Percentiles rank a stretch among this genome's conserved stretches.
phyloP scores from a whole-genome alignment of 2,329 filamentous ascomycete genomes.

The Exophiala mesophila region DNA sequence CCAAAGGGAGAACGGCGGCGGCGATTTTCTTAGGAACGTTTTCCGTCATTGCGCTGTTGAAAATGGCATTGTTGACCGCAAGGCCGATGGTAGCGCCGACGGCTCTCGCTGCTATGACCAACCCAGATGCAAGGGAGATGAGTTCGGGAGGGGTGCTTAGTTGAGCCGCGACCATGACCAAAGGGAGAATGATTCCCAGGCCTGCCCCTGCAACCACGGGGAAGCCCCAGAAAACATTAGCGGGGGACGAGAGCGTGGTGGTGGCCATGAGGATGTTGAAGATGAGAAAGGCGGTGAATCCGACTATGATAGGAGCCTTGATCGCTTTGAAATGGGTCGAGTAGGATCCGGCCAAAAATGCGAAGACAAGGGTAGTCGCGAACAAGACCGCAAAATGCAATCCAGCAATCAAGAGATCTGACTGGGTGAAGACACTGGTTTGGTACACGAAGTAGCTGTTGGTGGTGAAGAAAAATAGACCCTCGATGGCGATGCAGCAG shows the following conservation, averaged over 20 bases:
- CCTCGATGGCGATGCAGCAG: slow-evolving; percentile 54
- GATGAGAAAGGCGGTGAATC: slow-evolving; percentile 11
- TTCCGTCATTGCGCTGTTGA: slow-evolving; percentile 6
- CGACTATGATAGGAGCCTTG: slow-evolving; percentile 8
- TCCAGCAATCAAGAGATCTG: slow-evolving; percentile 4
- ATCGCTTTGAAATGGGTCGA: slow-evolving; percentile 4
- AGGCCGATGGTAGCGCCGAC: slow-evolving; percentile 13
- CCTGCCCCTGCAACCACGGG: slow-evolving; percentile 9
- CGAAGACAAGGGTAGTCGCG: not conserved
- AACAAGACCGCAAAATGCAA: slow-evolving; percentile 14
- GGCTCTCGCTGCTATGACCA: slow-evolving; percentile 9
- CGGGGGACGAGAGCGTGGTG: not conserved
- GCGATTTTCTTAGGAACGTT: slow-evolving; percentile 9
- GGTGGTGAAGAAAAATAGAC: slow-evolving; percentile 59
- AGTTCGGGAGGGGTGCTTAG: slow-evolving; percentile 12
- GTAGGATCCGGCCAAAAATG: slow-evolving; percentile 1
- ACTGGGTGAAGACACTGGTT: slow-evolving; percentile 12
- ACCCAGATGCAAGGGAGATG: slow-evolving; percentile 11
- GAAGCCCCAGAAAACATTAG: slow-evolving; percentile 12
- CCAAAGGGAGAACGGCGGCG: slow-evolving; percentile 13
- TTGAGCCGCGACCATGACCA: slow-evolving; percentile 11
- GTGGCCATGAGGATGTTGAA: slow-evolving; percentile 9
- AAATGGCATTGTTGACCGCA: slow-evolving; percentile 14
- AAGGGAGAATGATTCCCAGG: slow-evolving; percentile 12
- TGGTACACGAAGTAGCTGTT: slow-evolving; percentile 29